Base-by-base conservation (phyloP, 208 protist species). In the Balamuthia mandrillaris region DNA sequence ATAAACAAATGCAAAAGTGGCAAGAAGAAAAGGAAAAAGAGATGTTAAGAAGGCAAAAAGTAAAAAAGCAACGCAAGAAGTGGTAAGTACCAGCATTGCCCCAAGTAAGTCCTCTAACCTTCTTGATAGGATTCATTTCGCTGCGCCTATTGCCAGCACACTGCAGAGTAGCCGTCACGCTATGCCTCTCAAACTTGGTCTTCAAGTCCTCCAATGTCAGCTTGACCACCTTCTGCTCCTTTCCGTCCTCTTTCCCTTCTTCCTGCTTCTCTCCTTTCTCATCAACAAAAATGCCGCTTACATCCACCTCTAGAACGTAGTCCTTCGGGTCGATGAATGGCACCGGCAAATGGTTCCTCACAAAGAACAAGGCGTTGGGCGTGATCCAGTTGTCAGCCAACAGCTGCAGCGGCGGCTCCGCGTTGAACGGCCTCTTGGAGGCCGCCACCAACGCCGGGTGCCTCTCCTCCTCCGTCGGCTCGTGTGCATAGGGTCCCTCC, bases 341-440 rank as follows among this genome's bases (percentile, higher is more conserved):
- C 2, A 96, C 92, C 5, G 94, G 94, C 77, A 95, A 90, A 84
- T 96, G 94, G 72, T 91, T 90, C 41, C 94, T 91, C 7, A 96
- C 91, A 78, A 92, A 96, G 84, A 94, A 96, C 68, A 94, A 47
- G 49, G 90, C 90, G 65, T 92, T 94, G n/a, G 93, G 92, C 2
- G 94, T 96, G 74, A 93, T 84, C 66, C 86, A 94, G 56, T 85
- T 77, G 9, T 89, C 75, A 0, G 86, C 16, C 4, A 95, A 58
- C 14, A 91, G 75, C 29, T 84, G 86, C 68, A 9, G 91, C 86
- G 14, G 54, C 1, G 56, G 44, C 75, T 66, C 49, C 9, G n/a
- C 75, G 24, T 61, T 68, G 54, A 66, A 61, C 3, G 70, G 70
- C 45, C 58, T 4, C n/a, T n/a, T 49, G 3, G 47, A 79, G 39